Base-by-base conservation (phyloP, 169 alveolate species). In the Cardiosporidium cionae region DNA sequence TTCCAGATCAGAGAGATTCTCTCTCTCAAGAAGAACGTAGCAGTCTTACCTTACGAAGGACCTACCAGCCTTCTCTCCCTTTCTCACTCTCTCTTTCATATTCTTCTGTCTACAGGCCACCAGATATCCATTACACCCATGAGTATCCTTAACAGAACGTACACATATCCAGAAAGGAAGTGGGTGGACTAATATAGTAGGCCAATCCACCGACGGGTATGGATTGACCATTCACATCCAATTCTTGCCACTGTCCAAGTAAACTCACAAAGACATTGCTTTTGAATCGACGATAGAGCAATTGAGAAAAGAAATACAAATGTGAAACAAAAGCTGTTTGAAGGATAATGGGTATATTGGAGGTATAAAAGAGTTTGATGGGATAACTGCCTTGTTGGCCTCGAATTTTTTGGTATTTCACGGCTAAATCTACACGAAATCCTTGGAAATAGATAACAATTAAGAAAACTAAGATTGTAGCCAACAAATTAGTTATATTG, bases 181-280 rank as follows among this genome's bases (percentile, higher is more conserved):
- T 87, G n/a, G 98, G 98, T 32, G 99, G 99, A 22, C 98, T 91
- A 62, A 98, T 93, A 90, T 96, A 96, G 84, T 98, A 98, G 16
- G 98, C 99, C 67, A 98, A 89, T 69, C 99, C 99, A 23, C 99
- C 99, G 32, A 96, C 96, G 0, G 99, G 99, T 68, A 97, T 94
- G 23, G 98, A 90, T 63, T 95, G 93, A 2, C 99, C 99, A 27
- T 94, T 94, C 33, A 85, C 88, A 75, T 96, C 99, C 35, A 92
- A 76, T 52, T 91, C 97, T 79, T 91, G 95, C 99, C 99, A 96
- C 78, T 95, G 98, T 0, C 99, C 99, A 36, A 95, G 84, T 65
- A 93, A 85, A 65, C 88, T 89, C 23, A 80, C 97, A 65, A 96
- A 69, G 89, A 96, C 89, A 87, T 97, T 96, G 71, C 94, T 89